Percentiles rank a stretch among this genome's conserved stretches.
Conservation (phyloP, 139 green algal genomes). For the Microglena sp. region DNA sequence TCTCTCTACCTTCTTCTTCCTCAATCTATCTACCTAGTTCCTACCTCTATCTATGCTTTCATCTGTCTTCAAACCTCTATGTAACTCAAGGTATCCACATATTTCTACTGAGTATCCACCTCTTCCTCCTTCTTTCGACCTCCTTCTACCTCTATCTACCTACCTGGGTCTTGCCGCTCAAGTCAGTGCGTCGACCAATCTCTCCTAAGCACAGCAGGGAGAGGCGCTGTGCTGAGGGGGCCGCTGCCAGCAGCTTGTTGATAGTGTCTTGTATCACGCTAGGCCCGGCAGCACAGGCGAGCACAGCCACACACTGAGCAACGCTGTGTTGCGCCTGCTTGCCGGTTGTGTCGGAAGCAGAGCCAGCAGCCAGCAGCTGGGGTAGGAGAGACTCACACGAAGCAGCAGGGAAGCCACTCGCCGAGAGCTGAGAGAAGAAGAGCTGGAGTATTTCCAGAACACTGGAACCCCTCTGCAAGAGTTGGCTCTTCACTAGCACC, state of each 20-base stretch:
- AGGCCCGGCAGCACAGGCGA: conserved; percentile 30
- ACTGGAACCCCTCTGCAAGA: conserved; percentile 62
- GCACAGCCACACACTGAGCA: conserved; percentile 68
- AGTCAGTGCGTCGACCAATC: conserved; percentile 61
- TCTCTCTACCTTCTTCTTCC: too few relatives aligned
- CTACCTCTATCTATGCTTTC: too few relatives aligned
- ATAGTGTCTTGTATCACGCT: too few relatives aligned
- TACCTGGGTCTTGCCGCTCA: conserved; percentile 40
- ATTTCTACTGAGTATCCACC: too few relatives aligned
- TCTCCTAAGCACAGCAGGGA: conserved; percentile 81
- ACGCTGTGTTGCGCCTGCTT: conserved; percentile 45
- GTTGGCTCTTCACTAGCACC: conserved; percentile 55
- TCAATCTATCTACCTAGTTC: too few relatives aligned
- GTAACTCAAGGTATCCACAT: too few relatives aligned
- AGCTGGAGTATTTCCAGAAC: conserved; percentile 19
- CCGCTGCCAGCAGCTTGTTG: neutral
- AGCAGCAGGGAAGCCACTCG: neutral
- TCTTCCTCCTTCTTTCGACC: too few relatives aligned
- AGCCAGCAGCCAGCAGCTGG: conserved; percentile 45
- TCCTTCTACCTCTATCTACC: too few relatives aligned
- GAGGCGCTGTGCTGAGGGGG: conserved; percentile 48
- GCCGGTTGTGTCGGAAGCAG: neutral
- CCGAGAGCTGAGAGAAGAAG: conserved; percentile 62
- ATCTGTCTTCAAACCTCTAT: too few relatives aligned
- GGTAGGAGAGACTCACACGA: conserved; percentile 48